Evolutionary conservation across 2,329 filamentous ascomycete species (phyloP).

Genomic region (Penicillium sp.): DNA sequence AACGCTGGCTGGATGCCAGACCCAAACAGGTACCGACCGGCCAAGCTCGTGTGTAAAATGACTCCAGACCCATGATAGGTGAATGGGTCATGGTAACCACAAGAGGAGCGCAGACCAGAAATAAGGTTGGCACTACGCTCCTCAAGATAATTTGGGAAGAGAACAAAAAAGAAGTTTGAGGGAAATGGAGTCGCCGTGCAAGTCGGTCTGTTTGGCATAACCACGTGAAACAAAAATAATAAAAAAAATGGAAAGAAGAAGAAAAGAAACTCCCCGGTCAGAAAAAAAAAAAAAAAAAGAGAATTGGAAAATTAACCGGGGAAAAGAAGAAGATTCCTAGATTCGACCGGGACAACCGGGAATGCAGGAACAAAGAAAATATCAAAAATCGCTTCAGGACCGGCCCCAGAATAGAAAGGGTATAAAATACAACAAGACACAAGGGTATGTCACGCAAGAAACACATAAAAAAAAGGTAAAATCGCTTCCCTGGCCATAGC

Average conservation of each 20-base stretch:
- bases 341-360: conserved; percentile 21
- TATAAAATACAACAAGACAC: conserved; percentile 29
- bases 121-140: conserved; percentile 25
- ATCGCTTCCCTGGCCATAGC: conserved; percentile 22
- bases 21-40: conserved; percentile 11
- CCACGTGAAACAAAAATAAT: conserved; percentile 35
- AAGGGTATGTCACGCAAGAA: conserved; percentile 28
- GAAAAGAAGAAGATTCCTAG: conserved; percentile 30
- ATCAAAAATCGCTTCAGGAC: conserved; percentile 35
- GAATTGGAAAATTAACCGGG: conserved; percentile 21
- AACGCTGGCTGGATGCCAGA: conserved; percentile 8
- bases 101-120: conserved; percentile 20
- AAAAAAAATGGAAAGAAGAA: neutral
- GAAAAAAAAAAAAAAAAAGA: conserved; percentile 21
- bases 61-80: conserved; percentile 16
- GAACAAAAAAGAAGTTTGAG: conserved; percentile 19
- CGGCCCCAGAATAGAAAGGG: conserved; percentile 38
- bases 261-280: conserved; percentile 22
- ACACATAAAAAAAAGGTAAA: conserved; percentile 17
- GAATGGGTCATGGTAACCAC: conserved; percentile 22
- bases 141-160: conserved; percentile 43
- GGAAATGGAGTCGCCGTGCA: conserved; percentile 35
- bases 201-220: conserved; percentile 41
- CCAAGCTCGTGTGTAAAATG: conserved; percentile 12
- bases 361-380: conserved; percentile 17